Base-by-base conservation (phyloP, 1,284 basidiomycete genomes). In the Heterobasidion occidentale region DNA sequence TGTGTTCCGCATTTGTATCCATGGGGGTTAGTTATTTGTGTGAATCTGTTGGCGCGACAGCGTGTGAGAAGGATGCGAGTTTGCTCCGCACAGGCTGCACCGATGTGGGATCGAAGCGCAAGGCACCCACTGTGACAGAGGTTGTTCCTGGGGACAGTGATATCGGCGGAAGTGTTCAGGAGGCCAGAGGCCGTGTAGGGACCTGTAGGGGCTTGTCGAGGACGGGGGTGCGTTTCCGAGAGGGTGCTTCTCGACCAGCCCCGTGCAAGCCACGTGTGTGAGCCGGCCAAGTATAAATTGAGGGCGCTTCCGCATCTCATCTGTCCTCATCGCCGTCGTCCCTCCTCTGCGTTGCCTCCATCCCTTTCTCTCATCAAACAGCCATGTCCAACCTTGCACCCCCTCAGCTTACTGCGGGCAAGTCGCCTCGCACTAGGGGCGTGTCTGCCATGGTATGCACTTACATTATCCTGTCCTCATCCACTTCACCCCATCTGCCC, bases 391-490 rank as follows among this genome's bases (percentile, higher is more conserved):
- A 35, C 58, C 57, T 63, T 33, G 52, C 63, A 58, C 57, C 64
- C 36, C 52, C 63, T 35, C 27, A 38, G 33, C 50, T 55, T 15
- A 56, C 60, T 44, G 51, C 58, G 35, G 53, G 62, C 51, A 65
- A 69, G 55, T 59, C 64, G 49, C 62, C 66, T 54, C 67, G 72
- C 60, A 67, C 68, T 56, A 66, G 73, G 60, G 73, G 71, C 55
- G 68, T 69, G 56, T 71, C 73, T 53, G 67, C 69, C 58, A 72
- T 74, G 67, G 73, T 74, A 58, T 54, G 72, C 66, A 11, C 47
- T 7, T 12, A 9, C 53, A 57, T 44, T 59, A 27, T 51, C 56
- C 54, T 51, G 47, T 15, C 52, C 19, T 53, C 49, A 51, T 44
- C 19, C 27, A 50, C 58, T 36, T 49, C 53, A 52, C 46, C 51